Conservation (phyloP, 2,329 filamentous ascomycete genomes). For the Fusarium goolgardi region DNA sequence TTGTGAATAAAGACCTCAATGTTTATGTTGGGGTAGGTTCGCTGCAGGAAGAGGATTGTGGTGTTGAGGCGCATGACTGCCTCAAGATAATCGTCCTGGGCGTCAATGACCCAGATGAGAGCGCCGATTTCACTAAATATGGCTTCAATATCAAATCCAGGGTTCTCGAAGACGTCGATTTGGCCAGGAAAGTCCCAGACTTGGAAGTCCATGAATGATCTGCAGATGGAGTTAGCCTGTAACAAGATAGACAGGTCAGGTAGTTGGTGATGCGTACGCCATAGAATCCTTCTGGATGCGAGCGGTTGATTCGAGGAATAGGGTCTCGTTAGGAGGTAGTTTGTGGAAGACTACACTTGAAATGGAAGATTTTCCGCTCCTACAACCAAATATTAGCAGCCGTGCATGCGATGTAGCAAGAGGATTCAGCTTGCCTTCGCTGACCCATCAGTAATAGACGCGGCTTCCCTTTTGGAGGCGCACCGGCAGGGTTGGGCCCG, state of each 20-base stretch:
- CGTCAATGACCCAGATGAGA: constrained; percentile 98
- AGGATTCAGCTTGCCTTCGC: constrained; percentile 72
- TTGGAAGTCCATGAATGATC: constrained; percentile 99
- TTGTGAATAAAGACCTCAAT: constrained; percentile 99
- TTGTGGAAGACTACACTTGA: constrained; percentile 99
- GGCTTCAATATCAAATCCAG: constrained; percentile 88
- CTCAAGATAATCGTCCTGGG: constrained; percentile 97
- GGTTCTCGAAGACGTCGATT: constrained; percentile 87
- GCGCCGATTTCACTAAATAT: constrained; percentile 96
- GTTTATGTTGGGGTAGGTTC: constrained; percentile 91
- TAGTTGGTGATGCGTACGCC: constrained; percentile 71
- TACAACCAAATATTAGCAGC: constrained; percentile 53
- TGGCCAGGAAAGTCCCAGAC: constrained; percentile 98
- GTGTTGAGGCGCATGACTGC: constrained; percentile 87
- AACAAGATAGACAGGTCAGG: background rate
- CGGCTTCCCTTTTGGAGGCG: constrained; percentile 75
- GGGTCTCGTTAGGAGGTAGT: constrained; percentile 91
- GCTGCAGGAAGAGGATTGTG: constrained; percentile 89
- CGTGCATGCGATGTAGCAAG: background rate
- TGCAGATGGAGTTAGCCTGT: constrained; percentile 52
- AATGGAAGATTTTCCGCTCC: constrained; percentile 98
- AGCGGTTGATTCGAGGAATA: constrained; percentile 95
- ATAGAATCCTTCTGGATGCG: constrained; percentile 95
- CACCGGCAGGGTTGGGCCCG: constrained; percentile 53
- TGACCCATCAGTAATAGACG: constrained; percentile 94